Evolutionary conservation across 2,329 filamentous ascomycete genomes (phyloP).

Genomic region (Emmonsiellopsis sp.): DNA sequence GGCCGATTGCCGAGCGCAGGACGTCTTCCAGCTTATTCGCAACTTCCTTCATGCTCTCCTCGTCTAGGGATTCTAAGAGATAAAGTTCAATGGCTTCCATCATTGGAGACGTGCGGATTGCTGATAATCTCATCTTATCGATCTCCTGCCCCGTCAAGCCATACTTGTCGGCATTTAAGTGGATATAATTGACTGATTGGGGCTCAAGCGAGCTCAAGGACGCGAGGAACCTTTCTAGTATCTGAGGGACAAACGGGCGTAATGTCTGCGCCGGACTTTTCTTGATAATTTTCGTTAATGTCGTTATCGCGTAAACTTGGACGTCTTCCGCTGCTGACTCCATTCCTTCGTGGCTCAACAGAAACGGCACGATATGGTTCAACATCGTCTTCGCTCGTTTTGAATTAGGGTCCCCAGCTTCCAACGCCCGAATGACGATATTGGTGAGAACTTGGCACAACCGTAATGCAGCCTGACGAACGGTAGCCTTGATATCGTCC

Average conservation of each 20-base stretch:
- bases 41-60: constrained; percentile 63
- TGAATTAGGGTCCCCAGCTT: constrained; percentile 58
- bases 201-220: constrained; percentile 82
- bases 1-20: constrained; percentile 77
- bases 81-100: constrained; percentile 87
- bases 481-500: constrained; percentile 91
- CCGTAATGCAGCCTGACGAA: constrained; percentile 68
- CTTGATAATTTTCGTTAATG: constrained; percentile 81
- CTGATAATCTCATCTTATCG: constrained; percentile 73
- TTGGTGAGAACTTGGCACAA: constrained; percentile 79
- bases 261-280: constrained; percentile 68
- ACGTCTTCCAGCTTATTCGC: constrained; percentile 63
- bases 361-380: constrained; percentile 76
- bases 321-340: constrained; percentile 86
- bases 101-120: constrained; percentile 76
- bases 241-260: constrained; percentile 67
- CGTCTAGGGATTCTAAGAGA: constrained; percentile 68
- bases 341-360: constrained; percentile 78
- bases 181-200: constrained; percentile 82
- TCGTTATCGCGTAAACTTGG: constrained; percentile 70
- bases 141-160: constrained; percentile 83
- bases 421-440: constrained; percentile 73
- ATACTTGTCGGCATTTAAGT: constrained; percentile 74
- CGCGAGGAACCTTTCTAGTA: constrained; percentile 71
- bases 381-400: constrained; percentile 71